Evolutionary conservation across 768 basidiomycete species (phyloP), one percentile per base, ranked within the genome.

Genomic region (Suillus ampliporus): DNA sequence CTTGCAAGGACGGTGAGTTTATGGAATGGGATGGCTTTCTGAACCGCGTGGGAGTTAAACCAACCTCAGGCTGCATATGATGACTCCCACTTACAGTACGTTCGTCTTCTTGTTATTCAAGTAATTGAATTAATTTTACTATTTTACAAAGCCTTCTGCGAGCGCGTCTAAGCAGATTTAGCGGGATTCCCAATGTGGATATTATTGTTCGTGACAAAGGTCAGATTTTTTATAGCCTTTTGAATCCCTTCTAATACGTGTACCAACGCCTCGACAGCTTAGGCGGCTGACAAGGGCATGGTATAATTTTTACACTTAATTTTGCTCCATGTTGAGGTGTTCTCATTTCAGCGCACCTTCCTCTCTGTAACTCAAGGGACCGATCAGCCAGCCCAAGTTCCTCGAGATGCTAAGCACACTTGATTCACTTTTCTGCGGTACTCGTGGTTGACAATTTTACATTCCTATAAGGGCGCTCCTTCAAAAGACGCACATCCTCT

Each of bases 231-330:
- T 34, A 57, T 35, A n/a, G n/a, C 37, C 34, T 60, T 26, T 38
- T 10, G 26, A 46, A 50, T 48, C n/a, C n/a, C 50, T n/a, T n/a
- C n/a, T n/a, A n/a, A n/a, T n/a, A n/a, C 19, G 11, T 41, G 64
- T 5, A 15, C 47, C 48, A 47, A 63, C 63, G 53, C 37, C 41
- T 59, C 46, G 7, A 67, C 65, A 91, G 91, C 80, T 2, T 96
- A 94, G 94, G 93, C 94, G 31, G 83, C 84, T 50, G 81, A 89
- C 76, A 92, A 91, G 78, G 88, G 88, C 61, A 96, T 95, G 94
- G 90, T 89, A 56, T 1, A 15, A 11, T 9, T n/a, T 31, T 2
- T 47, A 8, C 37, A 3, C 23, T 59, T 13, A 8, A 23, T 56
- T 23, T 15, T 14, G 3, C 8, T 58, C 43, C 17, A 48, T 23